phyloP scores from a whole-genome alignment of 768 basidiomycete genomes.

The Phaeotremella skinneri region DNA sequence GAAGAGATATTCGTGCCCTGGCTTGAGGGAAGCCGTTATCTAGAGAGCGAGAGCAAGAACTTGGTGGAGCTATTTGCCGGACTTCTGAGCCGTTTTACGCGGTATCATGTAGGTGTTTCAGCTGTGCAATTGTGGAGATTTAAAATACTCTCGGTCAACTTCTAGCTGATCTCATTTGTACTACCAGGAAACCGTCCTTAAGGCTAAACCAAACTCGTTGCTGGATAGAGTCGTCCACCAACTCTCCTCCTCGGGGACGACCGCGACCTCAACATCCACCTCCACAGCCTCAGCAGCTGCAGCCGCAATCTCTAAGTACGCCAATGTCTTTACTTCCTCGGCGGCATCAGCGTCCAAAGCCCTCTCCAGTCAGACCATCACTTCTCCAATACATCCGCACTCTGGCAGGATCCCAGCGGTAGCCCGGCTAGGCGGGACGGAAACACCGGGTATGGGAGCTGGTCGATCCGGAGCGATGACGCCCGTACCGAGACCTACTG shows the following conservation, averaged over 20 bases:
- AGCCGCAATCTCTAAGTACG: slow-evolving; percentile 76
- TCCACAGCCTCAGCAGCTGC: slow-evolving; percentile 63
- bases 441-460: slow-evolving; percentile 28
- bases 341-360: slow-evolving; percentile 20
- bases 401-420: background rate
- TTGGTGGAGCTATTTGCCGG: slow-evolving; percentile 73
- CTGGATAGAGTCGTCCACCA: slow-evolving; percentile 92
- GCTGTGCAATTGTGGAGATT: background rate
- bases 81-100: slow-evolving; percentile 70
- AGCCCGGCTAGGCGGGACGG: slow-evolving; percentile 68
- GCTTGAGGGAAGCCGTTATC: slow-evolving; percentile 83
- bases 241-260: slow-evolving; percentile 68
- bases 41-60: slow-evolving; percentile 85
- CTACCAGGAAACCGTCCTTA: slow-evolving; percentile 55
- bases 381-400: slow-evolving; percentile 55
- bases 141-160: background rate
- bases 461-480: slow-evolving; percentile 17
- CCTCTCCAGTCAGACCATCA: slow-evolving; percentile 11
- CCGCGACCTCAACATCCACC: slow-evolving; percentile 37
- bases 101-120: slow-evolving; percentile 73
- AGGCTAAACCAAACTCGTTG: slow-evolving; percentile 62
- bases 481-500: slow-evolving; percentile 13
- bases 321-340: slow-evolving; percentile 58
- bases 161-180: too few species aligned
- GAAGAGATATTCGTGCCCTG: slow-evolving; percentile 95